A percentile compares a stretch with the other conserved stretches of the same genome.
phyloP scores from a whole-genome alignment of 108 stramenopile genomes.

The Parietichytrium sp. region DNA sequence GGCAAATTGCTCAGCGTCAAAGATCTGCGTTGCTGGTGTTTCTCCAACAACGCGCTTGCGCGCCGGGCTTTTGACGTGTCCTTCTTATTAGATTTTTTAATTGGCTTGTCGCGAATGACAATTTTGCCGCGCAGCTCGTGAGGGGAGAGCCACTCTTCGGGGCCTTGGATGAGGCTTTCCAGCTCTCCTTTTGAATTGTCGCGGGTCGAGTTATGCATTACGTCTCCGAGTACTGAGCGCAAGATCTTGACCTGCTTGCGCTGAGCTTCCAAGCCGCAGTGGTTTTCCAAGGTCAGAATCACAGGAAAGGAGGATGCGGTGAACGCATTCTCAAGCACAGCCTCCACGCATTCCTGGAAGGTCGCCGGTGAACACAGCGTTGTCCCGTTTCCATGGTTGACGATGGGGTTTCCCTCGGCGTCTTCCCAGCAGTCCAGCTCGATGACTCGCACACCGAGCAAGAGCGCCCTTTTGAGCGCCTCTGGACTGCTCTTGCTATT shows the following conservation, averaged over 20 bases:
- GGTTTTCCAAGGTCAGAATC: conserved; percentile 91
- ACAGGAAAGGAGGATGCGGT: conserved; percentile 70
- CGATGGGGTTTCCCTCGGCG: conserved; percentile 62
- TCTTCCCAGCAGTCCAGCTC: conserved; percentile 98
- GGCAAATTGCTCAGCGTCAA: no score
- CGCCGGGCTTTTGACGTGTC: neutral
- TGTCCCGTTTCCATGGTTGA: conserved; percentile 88
- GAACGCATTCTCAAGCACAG: conserved; percentile 66
- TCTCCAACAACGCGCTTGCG: conserved; percentile 33
- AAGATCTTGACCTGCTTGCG: conserved; percentile 68
- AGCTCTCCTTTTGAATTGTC: neutral
- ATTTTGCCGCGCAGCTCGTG: neutral
- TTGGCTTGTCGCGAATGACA: conserved; percentile 29
- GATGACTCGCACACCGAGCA: conserved; percentile 89
- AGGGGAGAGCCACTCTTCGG: neutral
- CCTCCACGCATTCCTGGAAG: conserved; percentile 71
- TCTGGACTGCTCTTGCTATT: conserved; percentile 68
- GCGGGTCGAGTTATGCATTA: neutral
- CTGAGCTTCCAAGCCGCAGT: conserved; percentile 81
- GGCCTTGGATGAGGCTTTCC: neutral
- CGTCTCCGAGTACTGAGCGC: neutral
- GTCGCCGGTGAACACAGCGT: conserved; percentile 80
- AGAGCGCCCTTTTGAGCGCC: conserved; percentile 68
- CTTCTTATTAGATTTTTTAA: neutral
- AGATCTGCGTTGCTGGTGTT: conserved; percentile 12